Evolutionary conservation across 2,329 filamentous ascomycete species (phyloP).

Genomic region (Pezicula radicicola): DNA sequence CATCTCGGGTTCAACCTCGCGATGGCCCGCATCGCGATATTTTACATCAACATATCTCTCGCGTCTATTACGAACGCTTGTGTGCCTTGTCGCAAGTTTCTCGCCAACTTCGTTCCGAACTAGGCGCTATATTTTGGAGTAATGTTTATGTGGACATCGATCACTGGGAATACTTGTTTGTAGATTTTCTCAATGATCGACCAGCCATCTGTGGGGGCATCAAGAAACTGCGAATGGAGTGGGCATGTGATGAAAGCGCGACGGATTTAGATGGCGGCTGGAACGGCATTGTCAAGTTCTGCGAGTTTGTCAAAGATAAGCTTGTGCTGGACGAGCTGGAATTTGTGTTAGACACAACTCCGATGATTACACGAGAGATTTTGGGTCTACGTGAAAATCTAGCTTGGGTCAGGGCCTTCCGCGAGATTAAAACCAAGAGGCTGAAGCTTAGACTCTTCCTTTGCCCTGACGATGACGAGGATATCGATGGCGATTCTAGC

Average conservation of each 20-base stretch:
- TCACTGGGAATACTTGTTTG: constrained; percentile 1
- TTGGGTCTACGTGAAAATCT: not conserved
- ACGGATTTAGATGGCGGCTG: not conserved
- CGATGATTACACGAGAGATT: not conserved
- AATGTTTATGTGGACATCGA: constrained; percentile 1
- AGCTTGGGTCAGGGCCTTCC: not conserved
- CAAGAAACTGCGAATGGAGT: not conserved
- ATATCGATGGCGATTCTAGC: not conserved
- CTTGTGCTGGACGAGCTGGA: not conserved
- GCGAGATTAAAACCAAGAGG: not conserved
- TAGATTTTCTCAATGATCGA: not conserved
- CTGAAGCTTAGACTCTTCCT: not conserved
- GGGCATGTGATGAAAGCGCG: not conserved
- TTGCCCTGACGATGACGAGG: not conserved
- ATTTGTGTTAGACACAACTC: not conserved
- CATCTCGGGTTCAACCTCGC: too few relatives aligned
- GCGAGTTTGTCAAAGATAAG: not conserved
- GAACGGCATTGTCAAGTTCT: not conserved
- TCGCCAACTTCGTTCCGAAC: not conserved
- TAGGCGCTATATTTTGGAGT: not conserved
- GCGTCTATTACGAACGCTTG: not conserved
- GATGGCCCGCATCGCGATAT: not conserved
- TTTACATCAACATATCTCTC: not conserved
- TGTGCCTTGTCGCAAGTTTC: not conserved
- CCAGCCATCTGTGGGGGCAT: not conserved